Base-by-base conservation (phyloP, 257 asterid species). In the Penstemon newberryi region DNA sequence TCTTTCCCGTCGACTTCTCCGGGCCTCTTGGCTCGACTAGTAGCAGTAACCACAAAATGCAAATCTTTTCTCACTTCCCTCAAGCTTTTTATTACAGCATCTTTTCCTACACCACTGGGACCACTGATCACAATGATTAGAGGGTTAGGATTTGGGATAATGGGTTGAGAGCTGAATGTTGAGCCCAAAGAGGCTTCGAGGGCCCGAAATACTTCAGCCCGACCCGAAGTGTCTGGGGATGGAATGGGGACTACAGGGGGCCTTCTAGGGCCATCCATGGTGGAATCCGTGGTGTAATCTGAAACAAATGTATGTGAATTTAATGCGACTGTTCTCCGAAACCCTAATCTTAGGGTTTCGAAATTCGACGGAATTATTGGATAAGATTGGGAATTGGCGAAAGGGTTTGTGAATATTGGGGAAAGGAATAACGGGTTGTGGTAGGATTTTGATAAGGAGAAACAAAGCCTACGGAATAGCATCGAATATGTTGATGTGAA, bases 61-160 rank as follows among this genome's bases (percentile, higher is more conserved):
- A 93, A 69, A 63, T 79, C 81, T 53, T 85, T 84, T 76, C 95
- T 83, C 36, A 78, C 82, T 82, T 93, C 96, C 60, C 87, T 83
- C 81, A 90, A 73, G 52, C 86, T 79, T 68, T 82, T 93, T 8
- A 90, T 90, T 49, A 91, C 97, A 2, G 96, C 87, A 75, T 90
- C 99, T 67, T 93, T 93, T 9, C 99, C 97, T 8, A 88, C 99
- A 40, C 99, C 99, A 70, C 97, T 90, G 0, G 99, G 97, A 10
- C 97, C 97, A 50, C 97, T 90, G 58, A 93, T 78, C 65, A 93
- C 99, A 10, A 90, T 79, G 46, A 93, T 83, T 70, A 90, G 80
- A 60, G 97, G 97, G 56, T 73, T 82, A 42, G 96, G 87, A 37
- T 78, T 75, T 3, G 97, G 89, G 25, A 81, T 85, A n/a, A 79